A percentile compares a stretch with the other conserved stretches of the same genome.
Conservation (phyloP, 1,139 yeast species). For the Geotrichum bryndzae region DNA sequence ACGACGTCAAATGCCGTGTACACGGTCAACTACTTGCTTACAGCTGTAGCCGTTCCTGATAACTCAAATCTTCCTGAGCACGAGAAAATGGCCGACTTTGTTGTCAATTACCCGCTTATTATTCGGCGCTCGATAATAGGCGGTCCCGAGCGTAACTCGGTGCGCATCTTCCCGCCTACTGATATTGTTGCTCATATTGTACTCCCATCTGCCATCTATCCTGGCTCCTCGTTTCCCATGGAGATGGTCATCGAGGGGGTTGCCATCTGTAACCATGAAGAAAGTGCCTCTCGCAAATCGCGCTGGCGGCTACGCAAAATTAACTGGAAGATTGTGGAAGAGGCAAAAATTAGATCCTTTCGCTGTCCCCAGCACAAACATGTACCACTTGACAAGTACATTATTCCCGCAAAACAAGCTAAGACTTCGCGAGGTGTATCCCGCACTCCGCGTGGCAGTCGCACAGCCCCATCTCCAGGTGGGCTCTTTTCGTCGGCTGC, state of each 20-base stretch:
- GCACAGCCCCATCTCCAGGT: not conserved
- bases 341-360: constrained; percentile 52
- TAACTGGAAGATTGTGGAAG: constrained; percentile 84
- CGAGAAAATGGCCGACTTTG: not conserved
- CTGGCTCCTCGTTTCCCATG: constrained; percentile 76
- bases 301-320: constrained; percentile 93
- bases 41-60: constrained; percentile 54
- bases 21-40: constrained; percentile 63
- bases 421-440: not conserved
- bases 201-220: constrained; percentile 82
- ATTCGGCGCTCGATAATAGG: constrained; percentile 71
- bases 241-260: constrained; percentile 81
- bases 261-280: constrained; percentile 37
- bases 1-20: constrained; percentile 53
- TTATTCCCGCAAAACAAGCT: not conserved
- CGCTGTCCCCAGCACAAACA: constrained; percentile 20
- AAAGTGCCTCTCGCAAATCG: constrained; percentile 36
- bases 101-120: constrained; percentile 47
- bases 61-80: constrained; percentile 15
- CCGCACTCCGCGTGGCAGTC: not conserved
- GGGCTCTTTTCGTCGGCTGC: constrained; percentile 2
- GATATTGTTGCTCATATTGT: constrained; percentile 81
- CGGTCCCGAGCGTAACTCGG: constrained; percentile 79
- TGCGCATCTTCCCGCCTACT: constrained; percentile 93
- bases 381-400: constrained; percentile 3